Percentiles rank a stretch among this genome's conserved stretches.
These are phyloP conservation scores for Hypholoma fasciculare DNA, from an alignment of 768 basidiomycete genomes.

Conservation along the genomic window DNA sequence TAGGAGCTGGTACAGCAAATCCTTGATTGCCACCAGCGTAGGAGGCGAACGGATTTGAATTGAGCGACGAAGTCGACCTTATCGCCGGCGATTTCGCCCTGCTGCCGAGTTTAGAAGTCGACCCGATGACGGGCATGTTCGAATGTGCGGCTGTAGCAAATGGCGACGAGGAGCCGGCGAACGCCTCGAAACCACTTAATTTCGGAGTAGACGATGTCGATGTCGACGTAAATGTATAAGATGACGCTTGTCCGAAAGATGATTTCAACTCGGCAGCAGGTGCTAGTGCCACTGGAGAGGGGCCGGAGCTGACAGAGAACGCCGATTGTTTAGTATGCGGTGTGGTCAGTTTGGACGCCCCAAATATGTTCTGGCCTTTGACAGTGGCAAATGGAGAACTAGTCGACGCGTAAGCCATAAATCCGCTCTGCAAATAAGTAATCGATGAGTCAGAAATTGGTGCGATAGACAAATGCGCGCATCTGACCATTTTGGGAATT, in stretches of 20 bases:
- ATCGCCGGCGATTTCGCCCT: conserved; percentile 59
- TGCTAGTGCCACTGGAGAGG: conserved; percentile 8
- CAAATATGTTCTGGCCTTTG: conserved; percentile 64
- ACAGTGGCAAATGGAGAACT: conserved; percentile 74
- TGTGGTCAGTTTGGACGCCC: conserved; percentile 38
- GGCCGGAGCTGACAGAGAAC: conserved; percentile 20
- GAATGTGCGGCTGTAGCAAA: conserved; percentile 47
- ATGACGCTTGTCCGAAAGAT: conserved; percentile 21
- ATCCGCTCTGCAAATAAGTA: conserved; percentile 52
- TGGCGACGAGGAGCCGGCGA: conserved; percentile 50
- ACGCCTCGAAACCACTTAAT: conserved; percentile 57
- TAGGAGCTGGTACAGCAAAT: conserved; percentile 51
- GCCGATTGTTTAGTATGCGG: conserved; percentile 30
- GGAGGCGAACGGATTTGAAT: conserved; percentile 56
- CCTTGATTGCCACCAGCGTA: conserved; percentile 56
- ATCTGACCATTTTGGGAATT: conserved; percentile 44
- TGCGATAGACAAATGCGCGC: conserved; percentile 6
- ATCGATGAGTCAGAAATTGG: conserved; percentile 1
- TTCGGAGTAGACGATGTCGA: conserved; percentile 27
- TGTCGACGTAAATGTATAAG: conserved; percentile 8
- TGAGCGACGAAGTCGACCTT: conserved; percentile 38
- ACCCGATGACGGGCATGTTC: conserved; percentile 55
- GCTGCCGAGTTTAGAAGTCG: conserved; percentile 35
- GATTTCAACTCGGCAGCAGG: conserved; percentile 12
- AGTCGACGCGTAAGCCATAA: conserved; percentile 77